These are phyloP conservation scores for Coccomyxa sp. DNA, from an alignment of 139 green algal species.

Conservation along the genomic window DNA sequence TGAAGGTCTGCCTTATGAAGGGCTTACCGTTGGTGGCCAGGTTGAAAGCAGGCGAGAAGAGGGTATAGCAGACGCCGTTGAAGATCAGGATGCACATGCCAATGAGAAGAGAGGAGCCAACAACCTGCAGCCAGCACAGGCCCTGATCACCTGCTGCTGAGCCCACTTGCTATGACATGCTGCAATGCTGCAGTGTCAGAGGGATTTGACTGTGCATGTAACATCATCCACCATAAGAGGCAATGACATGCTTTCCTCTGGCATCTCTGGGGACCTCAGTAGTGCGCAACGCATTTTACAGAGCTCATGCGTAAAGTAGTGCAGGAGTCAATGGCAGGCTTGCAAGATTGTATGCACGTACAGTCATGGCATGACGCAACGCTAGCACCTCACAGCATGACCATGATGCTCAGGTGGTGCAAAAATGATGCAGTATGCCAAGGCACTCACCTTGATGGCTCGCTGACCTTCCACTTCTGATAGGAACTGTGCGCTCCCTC, in stretches of 20 bases:
- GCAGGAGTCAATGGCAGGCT: too few species aligned
- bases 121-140: neutral
- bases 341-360: neutral
- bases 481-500: conserved; percentile 1
- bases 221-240: too few species aligned
- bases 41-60: conserved; percentile 38
- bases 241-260: too few species aligned
- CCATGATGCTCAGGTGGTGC: neutral
- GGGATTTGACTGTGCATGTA: too few species aligned
- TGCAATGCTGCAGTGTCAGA: too few species aligned
- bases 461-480: neutral
- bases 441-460: conserved; percentile 5
- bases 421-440: neutral
- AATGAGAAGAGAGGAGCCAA: neutral
- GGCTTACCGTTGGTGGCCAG: conserved; percentile 22
- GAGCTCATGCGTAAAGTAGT: too few species aligned
- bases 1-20: too few species aligned
- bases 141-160: too few species aligned
- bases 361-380: neutral
- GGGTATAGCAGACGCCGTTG: conserved; percentile 23
- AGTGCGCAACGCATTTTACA: too few species aligned
- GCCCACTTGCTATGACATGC: too few species aligned
- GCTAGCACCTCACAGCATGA: neutral
- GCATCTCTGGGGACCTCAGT: too few species aligned
- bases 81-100: conserved; percentile 10